Percentiles rank a stretch among this genome's conserved stretches.
Conservation (phyloP, 371 early-diverging fungal species). For the Quaeritorhiza haematococci region DNA sequence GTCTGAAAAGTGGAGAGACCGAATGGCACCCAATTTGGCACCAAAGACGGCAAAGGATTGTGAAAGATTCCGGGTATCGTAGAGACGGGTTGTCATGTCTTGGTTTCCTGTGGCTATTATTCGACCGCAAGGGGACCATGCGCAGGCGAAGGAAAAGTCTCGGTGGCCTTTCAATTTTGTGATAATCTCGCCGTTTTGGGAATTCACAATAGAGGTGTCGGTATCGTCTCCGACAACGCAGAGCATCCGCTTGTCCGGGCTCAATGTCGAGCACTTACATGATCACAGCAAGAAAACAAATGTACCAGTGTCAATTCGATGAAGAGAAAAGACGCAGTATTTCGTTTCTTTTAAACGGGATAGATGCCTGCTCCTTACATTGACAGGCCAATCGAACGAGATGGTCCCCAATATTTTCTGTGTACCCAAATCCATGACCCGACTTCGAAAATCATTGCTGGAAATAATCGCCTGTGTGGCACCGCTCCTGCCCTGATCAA, state of each 20-base stretch:
- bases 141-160: slow-evolving; percentile 78
- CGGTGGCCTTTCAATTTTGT: slow-evolving; percentile 56
- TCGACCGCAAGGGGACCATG: slow-evolving; percentile 71
- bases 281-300: no score
- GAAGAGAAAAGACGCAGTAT: no score
- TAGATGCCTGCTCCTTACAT: slow-evolving; percentile 58
- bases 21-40: slow-evolving; percentile 67
- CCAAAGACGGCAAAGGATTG: slow-evolving; percentile 57
- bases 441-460: slow-evolving; percentile 55
- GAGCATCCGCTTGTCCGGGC: slow-evolving; percentile 58
- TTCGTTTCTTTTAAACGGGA: no score
- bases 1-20: slow-evolving; percentile 65
- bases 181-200: slow-evolving; percentile 50
- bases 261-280: slow-evolving; percentile 67
- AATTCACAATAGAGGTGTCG: slow-evolving; percentile 53
- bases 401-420: slow-evolving; percentile 28
- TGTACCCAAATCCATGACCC: slow-evolving; percentile 49
- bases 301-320: no score
- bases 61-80: slow-evolving; percentile 65
- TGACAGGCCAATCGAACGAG: slow-evolving; percentile 59
- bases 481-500: slow-evolving; percentile 37
- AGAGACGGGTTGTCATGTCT: slow-evolving; percentile 60
- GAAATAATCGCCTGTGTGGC: slow-evolving; percentile 44
- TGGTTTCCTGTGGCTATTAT: slow-evolving; percentile 80
- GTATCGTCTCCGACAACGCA: slow-evolving; percentile 72